A percentile compares a stretch with the other conserved stretches of the same genome.
These are phyloP conservation scores for Amniculicola lignicola DNA, from an alignment of 495 filamentous ascomycete genomes.

Conservation along the genomic window DNA sequence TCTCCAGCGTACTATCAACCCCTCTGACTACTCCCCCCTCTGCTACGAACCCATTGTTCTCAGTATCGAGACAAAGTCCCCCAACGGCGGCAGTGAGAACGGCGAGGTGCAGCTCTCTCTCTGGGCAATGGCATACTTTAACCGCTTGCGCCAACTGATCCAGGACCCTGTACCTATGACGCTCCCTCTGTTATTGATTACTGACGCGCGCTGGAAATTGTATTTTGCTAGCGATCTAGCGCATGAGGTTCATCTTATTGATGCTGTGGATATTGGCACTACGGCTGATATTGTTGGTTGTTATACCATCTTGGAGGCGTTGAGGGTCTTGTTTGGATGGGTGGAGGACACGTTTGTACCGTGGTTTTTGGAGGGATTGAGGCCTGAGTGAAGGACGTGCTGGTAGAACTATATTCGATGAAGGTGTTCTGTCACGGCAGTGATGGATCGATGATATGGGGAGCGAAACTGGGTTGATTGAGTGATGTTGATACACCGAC, in stretches of 20 bases:
- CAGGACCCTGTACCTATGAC: conserved; percentile 20
- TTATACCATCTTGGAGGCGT: conserved; percentile 22
- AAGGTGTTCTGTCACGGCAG: too few species aligned
- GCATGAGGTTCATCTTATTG: conserved; percentile 27
- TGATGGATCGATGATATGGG: too few species aligned
- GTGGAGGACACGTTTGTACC: conserved; percentile 12
- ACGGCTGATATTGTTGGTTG: conserved; percentile 26
- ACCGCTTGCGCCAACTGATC: conserved; percentile 26
- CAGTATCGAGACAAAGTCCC: conserved; percentile 27
- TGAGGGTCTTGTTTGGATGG: conserved; percentile 17
- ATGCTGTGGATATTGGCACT: conserved; percentile 30
- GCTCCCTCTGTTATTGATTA: conserved; percentile 27
- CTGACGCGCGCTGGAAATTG: conserved; percentile 23
- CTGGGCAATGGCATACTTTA: conserved; percentile 31
- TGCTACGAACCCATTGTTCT: conserved; percentile 24
- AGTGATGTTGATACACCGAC: too few species aligned
- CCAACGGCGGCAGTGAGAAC: conserved; percentile 21
- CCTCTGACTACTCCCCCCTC: conserved; percentile 26
- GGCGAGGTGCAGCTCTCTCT: conserved; percentile 25
- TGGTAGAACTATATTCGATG: not conserved
- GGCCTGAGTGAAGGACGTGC: conserved; percentile 20
- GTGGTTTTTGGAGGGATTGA: conserved; percentile 20
- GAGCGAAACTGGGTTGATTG: too few species aligned
- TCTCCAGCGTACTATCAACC: conserved; percentile 25
- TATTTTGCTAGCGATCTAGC: conserved; percentile 20